Conservation (phyloP, 176 grass and related monocot species). For the Chloris gayana region DNA sequence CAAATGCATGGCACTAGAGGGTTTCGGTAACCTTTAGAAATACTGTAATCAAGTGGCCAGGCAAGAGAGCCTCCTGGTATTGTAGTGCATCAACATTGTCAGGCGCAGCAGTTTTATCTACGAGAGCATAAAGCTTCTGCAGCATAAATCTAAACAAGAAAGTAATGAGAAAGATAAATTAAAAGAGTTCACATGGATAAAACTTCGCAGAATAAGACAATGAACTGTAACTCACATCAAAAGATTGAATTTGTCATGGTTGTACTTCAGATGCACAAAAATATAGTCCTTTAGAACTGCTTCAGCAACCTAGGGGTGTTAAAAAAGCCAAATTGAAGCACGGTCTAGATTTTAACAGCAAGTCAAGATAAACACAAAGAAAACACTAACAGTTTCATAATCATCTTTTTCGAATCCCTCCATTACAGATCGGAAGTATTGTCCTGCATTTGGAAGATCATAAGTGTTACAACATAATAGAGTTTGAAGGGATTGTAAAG, state of each 20-base stretch:
- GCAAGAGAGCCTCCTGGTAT: conserved; percentile 91
- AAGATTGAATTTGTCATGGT: conserved; percentile 87
- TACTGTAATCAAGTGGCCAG: conserved; percentile 86
- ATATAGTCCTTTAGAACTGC: conserved; percentile 88
- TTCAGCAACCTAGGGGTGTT: conserved; percentile 81
- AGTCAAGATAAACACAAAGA: conserved; percentile 44
- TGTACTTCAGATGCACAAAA: conserved; percentile 73
- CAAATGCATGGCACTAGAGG: not conserved
- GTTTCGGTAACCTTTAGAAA: conserved; percentile 78
- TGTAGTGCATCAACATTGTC: conserved; percentile 97
- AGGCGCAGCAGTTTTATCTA: conserved; percentile 85
- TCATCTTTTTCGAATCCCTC: conserved; percentile 79
- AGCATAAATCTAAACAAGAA: conserved; percentile 85
- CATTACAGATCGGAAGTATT: conserved; percentile 89
- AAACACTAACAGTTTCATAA: conserved; percentile 54
- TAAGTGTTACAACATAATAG: conserved; percentile 18
- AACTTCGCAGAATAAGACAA: conserved; percentile 27
- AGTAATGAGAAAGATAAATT: conserved; percentile 37
- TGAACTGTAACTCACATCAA: conserved; percentile 73
- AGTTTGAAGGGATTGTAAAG: conserved; percentile 35
- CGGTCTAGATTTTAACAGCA: conserved; percentile 37
- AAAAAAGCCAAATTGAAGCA: conserved; percentile 30
- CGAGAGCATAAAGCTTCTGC: conserved; percentile 96
- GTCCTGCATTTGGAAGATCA: conserved; percentile 60
- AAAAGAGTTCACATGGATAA: conserved; percentile 17